Base-by-base conservation (phyloP, 305 asterid species). In the Striga hermonthica region DNA sequence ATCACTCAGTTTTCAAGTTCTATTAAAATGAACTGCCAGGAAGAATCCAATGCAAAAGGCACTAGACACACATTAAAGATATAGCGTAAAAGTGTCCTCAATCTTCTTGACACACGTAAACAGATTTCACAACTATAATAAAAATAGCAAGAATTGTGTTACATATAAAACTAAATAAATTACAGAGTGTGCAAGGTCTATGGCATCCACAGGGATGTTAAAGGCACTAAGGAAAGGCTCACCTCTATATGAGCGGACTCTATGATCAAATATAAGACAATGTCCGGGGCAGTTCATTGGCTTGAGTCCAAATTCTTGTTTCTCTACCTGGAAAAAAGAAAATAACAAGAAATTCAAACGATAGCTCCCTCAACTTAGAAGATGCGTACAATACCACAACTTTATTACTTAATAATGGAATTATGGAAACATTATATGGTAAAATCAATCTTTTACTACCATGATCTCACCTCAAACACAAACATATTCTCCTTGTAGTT, bases 231-330 rank as follows among this genome's bases (percentile, higher is more conserved):
- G 34, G 64, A 44, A 36, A 62, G 58, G 60, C 80, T 78, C 60
- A 90, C 99, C 99, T 79, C 99, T 82, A 76, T 94, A 94, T 11
- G 99, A 94, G 57, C 99, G 96, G 79, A 88, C 93, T 83, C 96
- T 83, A 74, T 88, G 89, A 78, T 86, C 96, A 79, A 93, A 93
- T 61, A 93, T 90, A 76, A 93, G 84, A 75, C 99, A 93, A 74
- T 93, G 99, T 65, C 99, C 99, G 9, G 99, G 97, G 75, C 97
- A 93, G 74, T 93, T 93, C 99, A 93, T 93, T 65, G 99, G 99
- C 86, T 93, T 90, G 75, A 93, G 88, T 60, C 99, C 97, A 72
- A 90, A 93, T 69, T 93, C 95, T 80, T 88, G 99, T 66, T 88
- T 87, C 76, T 93, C 99, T 34, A 93, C 81, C 99, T 93, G 87